Conservation (phyloP, 2,329 filamentous ascomycete genomes). For the Fusarium sp. region DNA sequence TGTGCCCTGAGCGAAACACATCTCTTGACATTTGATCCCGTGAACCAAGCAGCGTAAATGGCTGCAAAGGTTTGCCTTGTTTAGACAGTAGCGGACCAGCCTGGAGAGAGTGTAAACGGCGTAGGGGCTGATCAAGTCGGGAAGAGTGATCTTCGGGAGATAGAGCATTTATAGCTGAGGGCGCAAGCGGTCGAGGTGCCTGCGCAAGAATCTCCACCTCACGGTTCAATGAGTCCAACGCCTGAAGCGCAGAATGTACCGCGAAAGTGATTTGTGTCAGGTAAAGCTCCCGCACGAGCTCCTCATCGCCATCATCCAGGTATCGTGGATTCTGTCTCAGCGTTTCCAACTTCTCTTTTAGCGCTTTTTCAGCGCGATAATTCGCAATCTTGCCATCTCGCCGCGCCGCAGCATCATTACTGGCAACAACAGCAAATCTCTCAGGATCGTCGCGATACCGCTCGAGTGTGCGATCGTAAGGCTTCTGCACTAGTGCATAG, state of each 20-base stretch:
- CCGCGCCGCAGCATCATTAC: slow-evolving; percentile 70
- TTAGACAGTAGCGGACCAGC: slow-evolving; percentile 80
- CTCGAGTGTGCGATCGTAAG: slow-evolving; percentile 76
- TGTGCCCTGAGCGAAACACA: slow-evolving; percentile 92
- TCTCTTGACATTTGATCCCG: slow-evolving; percentile 79
- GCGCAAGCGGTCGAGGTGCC: slow-evolving; percentile 68
- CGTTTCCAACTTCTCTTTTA: slow-evolving; percentile 82
- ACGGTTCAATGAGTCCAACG: slow-evolving; percentile 85
- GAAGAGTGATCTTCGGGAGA: slow-evolving; percentile 66
- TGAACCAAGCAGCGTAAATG: slow-evolving; percentile 85
- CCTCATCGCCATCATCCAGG: slow-evolving; percentile 79
- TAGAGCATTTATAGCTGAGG: slow-evolving; percentile 58
- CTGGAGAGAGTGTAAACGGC: slow-evolving; percentile 59
- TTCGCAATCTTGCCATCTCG: slow-evolving; percentile 87
- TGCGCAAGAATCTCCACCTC: slow-evolving; percentile 85
- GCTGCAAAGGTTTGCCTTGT: slow-evolving; percentile 86
- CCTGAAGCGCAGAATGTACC: slow-evolving; percentile 83
- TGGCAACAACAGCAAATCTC: slow-evolving; percentile 77
- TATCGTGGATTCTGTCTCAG: slow-evolving; percentile 60
- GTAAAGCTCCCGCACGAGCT: slow-evolving; percentile 81
- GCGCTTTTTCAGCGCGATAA: slow-evolving; percentile 85
- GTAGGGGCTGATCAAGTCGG: slow-evolving; percentile 74
- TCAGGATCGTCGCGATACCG: slow-evolving; percentile 76
- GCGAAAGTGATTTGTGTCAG: slow-evolving; percentile 78
- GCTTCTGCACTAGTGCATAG: slow-evolving; percentile 76